A percentile compares a stretch with the other conserved stretches of the same genome.
phyloP scores from a whole-genome alignment of 768 basidiomycete genomes.

The Suillus sp. region DNA sequence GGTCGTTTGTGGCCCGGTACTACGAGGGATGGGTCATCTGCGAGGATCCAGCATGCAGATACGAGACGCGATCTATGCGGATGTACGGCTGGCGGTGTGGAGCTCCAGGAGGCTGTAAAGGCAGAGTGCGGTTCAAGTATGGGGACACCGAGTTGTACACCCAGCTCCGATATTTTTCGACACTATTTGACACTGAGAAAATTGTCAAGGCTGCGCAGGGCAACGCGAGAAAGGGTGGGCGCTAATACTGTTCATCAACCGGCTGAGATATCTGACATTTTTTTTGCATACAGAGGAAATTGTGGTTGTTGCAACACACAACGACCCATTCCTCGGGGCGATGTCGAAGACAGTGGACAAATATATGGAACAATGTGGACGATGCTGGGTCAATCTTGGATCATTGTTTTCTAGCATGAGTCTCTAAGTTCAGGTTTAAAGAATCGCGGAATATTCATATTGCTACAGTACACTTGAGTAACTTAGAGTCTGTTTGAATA shows the following conservation, averaged over 20 bases:
- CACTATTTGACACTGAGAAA: slow-evolving; percentile 75
- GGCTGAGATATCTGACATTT: neutral
- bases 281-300: slow-evolving; percentile 52
- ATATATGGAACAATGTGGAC: slow-evolving; percentile 85
- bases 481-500: no score
- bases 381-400: slow-evolving; percentile 86
- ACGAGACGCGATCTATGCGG: slow-evolving; percentile 90
- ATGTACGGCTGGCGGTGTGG: slow-evolving; percentile 88
- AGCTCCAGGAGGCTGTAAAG: slow-evolving; percentile 31
- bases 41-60: slow-evolving; percentile 80
- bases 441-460: neutral
- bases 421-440: slow-evolving; percentile 35
- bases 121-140: slow-evolving; percentile 53
- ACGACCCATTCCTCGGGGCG: slow-evolving; percentile 50
- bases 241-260: neutral
- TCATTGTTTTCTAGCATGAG: slow-evolving; percentile 84
- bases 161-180: slow-evolving; percentile 82
- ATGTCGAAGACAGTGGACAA: slow-evolving; percentile 66
- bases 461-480: no score
- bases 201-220: slow-evolving; percentile 55
- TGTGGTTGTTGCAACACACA: slow-evolving; percentile 46
- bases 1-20: slow-evolving; percentile 73
- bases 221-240: slow-evolving; percentile 42
- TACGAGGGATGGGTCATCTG: slow-evolving; percentile 91
- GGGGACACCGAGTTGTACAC: slow-evolving; percentile 84